phyloP scores from a whole-genome alignment of 1,284 basidiomycete genomes.

The Ganoderma meredithae region DNA sequence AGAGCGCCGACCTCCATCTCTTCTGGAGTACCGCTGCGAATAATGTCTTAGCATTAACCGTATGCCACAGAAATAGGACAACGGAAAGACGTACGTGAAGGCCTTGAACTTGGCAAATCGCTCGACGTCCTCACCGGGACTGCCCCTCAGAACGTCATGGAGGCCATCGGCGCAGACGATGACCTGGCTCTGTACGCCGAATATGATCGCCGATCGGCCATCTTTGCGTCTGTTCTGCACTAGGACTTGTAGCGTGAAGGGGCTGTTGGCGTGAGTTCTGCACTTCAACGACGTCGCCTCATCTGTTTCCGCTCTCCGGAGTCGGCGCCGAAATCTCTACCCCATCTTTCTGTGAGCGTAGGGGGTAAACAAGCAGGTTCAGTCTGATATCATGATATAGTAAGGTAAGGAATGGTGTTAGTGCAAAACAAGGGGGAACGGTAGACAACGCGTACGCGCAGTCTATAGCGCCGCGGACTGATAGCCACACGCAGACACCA shows the following conservation, averaged over 20 bases:
- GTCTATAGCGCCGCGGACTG: neutral
- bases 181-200: neutral
- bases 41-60: neutral
- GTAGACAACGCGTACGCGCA: neutral
- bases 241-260: neutral
- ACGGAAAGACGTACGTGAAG: neutral
- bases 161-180: neutral
- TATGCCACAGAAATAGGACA: no score
- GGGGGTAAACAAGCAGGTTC: neutral
- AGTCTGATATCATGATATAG: no score
- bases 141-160: neutral
- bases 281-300: neutral
- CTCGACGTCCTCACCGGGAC: neutral
- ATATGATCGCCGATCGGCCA: neutral
- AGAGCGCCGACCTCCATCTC: neutral
- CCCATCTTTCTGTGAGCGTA: neutral
- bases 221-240: constrained; percentile 3
- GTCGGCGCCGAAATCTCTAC: neutral
- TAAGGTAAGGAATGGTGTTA: no score
- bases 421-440: no score
- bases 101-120: neutral
- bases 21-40: neutral
- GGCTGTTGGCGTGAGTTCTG: neutral
- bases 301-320: neutral
- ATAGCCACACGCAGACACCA: neutral